These are phyloP conservation scores for Coemansia sp. DNA, from an alignment of 192 early-diverging fungal genomes.

Conservation along the genomic window DNA sequence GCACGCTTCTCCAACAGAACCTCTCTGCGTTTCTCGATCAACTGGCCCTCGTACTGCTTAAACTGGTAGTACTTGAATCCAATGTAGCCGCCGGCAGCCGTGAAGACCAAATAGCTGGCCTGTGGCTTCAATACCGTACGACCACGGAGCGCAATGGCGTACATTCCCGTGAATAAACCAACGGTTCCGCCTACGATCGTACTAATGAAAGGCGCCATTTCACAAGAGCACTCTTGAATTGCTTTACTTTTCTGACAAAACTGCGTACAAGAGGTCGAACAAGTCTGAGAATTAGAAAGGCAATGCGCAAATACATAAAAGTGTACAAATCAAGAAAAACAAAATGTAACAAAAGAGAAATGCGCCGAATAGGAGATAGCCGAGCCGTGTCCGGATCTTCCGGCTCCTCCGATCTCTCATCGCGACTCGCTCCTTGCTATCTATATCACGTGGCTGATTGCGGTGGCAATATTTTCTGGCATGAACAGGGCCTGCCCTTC, in stretches of 20 bases:
- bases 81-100: slow-evolving; percentile 21
- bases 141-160: slow-evolving; percentile 43
- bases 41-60: slow-evolving; percentile 21
- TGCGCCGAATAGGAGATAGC: not conserved
- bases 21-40: slow-evolving; percentile 34
- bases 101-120: slow-evolving; percentile 39
- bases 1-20: slow-evolving; percentile 44
- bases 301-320: not conserved
- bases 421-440: not conserved
- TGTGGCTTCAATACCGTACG: slow-evolving; percentile 37
- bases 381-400: not conserved
- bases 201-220: slow-evolving; percentile 32
- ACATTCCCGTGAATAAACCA: slow-evolving; percentile 47
- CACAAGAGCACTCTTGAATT: not conserved
- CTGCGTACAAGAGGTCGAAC: not conserved
- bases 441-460: not conserved
- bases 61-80: slow-evolving; percentile 37
- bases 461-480: not conserved
- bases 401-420: slow-evolving; percentile 1
- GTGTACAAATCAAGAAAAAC: not conserved
- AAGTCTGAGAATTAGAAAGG: not conserved
- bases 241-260: slow-evolving; percentile 1
- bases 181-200: slow-evolving; percentile 39
- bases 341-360: not conserved
- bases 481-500: not conserved